These are phyloP conservation scores for Naegleria fowleri DNA, from an alignment of 208 protist species.

Conservation along the genomic window DNA sequence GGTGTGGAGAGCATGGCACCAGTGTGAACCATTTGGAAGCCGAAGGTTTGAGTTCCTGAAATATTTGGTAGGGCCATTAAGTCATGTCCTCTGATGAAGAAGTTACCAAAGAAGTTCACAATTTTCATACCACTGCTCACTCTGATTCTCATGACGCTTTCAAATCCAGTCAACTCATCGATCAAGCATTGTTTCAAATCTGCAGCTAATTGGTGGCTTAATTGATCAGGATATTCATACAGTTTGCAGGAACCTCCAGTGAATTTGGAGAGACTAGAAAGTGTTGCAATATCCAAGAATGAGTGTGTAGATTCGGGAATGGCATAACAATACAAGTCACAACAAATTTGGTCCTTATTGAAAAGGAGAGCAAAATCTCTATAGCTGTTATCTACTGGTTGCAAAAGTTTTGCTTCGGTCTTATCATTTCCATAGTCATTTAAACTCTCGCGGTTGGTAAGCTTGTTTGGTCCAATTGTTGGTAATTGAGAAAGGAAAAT, in stretches of 20 bases:
- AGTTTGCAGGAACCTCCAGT: conserved; percentile 21
- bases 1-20: background rate
- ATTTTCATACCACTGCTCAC: conserved; percentile 68
- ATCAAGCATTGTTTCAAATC: background rate
- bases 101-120: conserved; percentile 87
- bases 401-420: conserved; percentile 43
- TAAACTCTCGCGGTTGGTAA: conserved; percentile 51
- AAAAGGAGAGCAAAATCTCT: conserved; percentile 60
- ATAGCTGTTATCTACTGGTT: conserved; percentile 57
- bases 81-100: conserved; percentile 84
- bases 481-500: conserved; percentile 53
- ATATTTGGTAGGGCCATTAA: conserved; percentile 86
- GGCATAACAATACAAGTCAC: conserved; percentile 57
- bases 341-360: conserved; percentile 52
- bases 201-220: background rate
- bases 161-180: conserved; percentile 70
- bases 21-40: background rate
- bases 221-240: conserved; percentile 24
- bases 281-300: conserved; percentile 55
- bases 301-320: background rate
- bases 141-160: conserved; percentile 91
- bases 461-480: conserved; percentile 43
- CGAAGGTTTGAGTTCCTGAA: conserved; percentile 75
- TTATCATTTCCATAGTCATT: conserved; percentile 36
- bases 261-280: conserved; percentile 34